A percentile compares a stretch with the other conserved stretches of the same genome.
Evolutionary conservation across 1,284 basidiomycete species (phyloP).

Genomic region (Papiliotrema fonsecae): DNA sequence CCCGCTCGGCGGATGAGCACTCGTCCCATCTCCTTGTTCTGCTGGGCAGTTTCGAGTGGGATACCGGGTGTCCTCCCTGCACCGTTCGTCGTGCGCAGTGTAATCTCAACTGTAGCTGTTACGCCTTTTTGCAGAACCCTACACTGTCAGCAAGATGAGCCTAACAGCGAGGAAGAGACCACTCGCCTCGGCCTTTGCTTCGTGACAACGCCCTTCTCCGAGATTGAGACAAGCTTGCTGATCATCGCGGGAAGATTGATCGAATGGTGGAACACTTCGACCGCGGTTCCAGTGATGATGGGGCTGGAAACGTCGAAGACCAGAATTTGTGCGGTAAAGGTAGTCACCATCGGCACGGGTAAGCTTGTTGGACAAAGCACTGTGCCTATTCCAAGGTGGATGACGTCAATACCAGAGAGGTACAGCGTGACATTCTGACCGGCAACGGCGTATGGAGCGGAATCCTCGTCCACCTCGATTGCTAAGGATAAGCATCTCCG

Average conservation of each 20-base stretch:
- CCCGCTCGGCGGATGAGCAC: slow-evolving; percentile 81
- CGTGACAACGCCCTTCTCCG: slow-evolving; percentile 73
- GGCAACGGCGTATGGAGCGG: slow-evolving; percentile 79
- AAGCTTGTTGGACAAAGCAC: slow-evolving; percentile 75
- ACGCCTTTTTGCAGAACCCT: slow-evolving; percentile 77
- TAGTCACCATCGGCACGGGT: slow-evolving; percentile 65
- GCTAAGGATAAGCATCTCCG: slow-evolving; percentile 51
- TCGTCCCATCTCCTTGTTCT: slow-evolving; percentile 96
- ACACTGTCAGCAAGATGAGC: slow-evolving; percentile 1
- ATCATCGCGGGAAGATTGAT: slow-evolving; percentile 85
- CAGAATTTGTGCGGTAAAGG: slow-evolving; percentile 82
- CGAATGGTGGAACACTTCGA: slow-evolving; percentile 93
- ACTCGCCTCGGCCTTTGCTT: slow-evolving; percentile 75
- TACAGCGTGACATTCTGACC: slow-evolving; percentile 85
- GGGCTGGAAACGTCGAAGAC: slow-evolving; percentile 90
- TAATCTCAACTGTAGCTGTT: slow-evolving; percentile 81
- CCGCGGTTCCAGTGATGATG: slow-evolving; percentile 77
- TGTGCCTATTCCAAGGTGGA: slow-evolving; percentile 79
- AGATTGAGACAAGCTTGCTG: slow-evolving; percentile 66
- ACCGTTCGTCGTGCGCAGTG: slow-evolving; percentile 56
- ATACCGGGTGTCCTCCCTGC: slow-evolving; percentile 58
- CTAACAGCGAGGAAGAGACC: background rate
- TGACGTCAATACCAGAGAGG: slow-evolving; percentile 76
- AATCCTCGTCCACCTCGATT: slow-evolving; percentile 78
- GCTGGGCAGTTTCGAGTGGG: slow-evolving; percentile 76